phyloP scores from a whole-genome alignment of 768 basidiomycete genomes.

The Lentinula sp. region DNA sequence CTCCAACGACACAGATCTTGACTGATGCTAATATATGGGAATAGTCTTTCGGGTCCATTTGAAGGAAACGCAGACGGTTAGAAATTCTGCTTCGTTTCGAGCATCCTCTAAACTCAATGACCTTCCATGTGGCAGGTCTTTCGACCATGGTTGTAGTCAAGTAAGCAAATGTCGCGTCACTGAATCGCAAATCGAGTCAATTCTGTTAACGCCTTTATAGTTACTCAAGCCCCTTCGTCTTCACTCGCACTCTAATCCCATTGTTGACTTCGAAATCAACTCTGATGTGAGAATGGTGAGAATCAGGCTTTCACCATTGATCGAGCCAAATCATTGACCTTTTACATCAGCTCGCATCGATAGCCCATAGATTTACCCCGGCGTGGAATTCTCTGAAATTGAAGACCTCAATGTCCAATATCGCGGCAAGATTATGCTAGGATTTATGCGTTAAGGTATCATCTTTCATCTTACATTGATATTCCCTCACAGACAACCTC shows the following conservation, averaged over 20 bases:
- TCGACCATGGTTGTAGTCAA: conserved; percentile 6
- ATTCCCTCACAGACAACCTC: not conserved
- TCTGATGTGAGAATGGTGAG: conserved; percentile 49
- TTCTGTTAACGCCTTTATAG: conserved; percentile 17
- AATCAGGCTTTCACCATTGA: not conserved
- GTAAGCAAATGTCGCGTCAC: not conserved
- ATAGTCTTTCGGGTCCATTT: conserved; percentile 10
- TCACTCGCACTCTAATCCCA: conserved; percentile 44
- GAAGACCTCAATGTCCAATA: conserved; percentile 12
- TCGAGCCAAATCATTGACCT: not conserved
- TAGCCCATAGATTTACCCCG: conserved; percentile 6
- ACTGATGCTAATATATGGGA: conserved; percentile 8
- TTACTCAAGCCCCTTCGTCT: conserved; percentile 37
- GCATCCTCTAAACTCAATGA: not conserved
- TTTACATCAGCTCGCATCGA: conserved; percentile 11
- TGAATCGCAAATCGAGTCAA: not conserved
- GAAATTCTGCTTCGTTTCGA: not conserved
- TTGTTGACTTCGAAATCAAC: conserved; percentile 30
- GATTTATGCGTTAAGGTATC: conserved; percentile 11
- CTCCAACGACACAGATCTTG: not conserved
- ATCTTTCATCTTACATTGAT: not conserved
- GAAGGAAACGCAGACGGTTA: conserved; percentile 11
- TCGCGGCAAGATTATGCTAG: not conserved
- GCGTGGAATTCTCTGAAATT: conserved; percentile 10
- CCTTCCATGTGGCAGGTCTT: conserved; percentile 2